These are phyloP conservation scores for Fagopyrum esculentum DNA, from an alignment of 148 eudicot genomes.

Conservation along the genomic window DNA sequence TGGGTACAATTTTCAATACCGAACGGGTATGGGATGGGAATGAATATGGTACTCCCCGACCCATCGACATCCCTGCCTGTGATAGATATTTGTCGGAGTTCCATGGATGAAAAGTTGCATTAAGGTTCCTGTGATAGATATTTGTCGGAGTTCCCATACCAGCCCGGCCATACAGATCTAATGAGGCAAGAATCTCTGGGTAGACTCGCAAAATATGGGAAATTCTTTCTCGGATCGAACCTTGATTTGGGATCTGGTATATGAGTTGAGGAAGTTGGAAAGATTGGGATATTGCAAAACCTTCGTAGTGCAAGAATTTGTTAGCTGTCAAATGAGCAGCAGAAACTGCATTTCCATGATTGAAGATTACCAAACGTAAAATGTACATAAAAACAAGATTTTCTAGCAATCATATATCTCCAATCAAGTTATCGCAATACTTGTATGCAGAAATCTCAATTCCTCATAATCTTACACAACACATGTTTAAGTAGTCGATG, in stretches of 20 bases:
- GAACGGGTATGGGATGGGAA: too few relatives aligned
- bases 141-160: neutral
- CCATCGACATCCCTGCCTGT: too few relatives aligned
- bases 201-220: neutral
- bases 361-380: too few relatives aligned
- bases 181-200: neutral
- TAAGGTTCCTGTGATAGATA: neutral
- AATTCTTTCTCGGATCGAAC: neutral
- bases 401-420: too few relatives aligned
- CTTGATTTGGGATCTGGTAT: neutral
- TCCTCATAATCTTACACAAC: neutral
- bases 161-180: neutral
- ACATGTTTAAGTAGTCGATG: neutral
- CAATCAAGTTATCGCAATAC: neutral
- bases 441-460: neutral
- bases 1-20: too few relatives aligned
- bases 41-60: too few relatives aligned
- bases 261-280: neutral
- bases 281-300: neutral
- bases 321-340: too few relatives aligned
- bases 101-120: too few relatives aligned
- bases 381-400: too few relatives aligned
- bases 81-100: too few relatives aligned
- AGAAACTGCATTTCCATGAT: too few relatives aligned
- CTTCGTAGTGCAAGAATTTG: too few relatives aligned